Conservation (phyloP, 768 basidiomycete species). For the Favolaschia claudopus region DNA sequence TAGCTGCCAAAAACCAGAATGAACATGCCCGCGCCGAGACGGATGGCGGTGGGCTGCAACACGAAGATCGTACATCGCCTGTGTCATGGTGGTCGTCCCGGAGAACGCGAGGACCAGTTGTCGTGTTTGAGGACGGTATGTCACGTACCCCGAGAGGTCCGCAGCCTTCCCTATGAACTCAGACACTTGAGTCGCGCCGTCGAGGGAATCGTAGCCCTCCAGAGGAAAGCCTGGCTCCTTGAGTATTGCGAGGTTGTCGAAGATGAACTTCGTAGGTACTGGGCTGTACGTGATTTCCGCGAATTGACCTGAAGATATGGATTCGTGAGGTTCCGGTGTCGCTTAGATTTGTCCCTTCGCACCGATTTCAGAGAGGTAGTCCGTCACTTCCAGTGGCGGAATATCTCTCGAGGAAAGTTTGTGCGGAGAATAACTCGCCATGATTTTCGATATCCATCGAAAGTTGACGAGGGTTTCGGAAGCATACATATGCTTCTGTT, state of each 20-base stretch:
- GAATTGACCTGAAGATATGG: slow-evolving; percentile 53
- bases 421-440: slow-evolving; percentile 54
- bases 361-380: slow-evolving; percentile 55
- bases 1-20: slow-evolving; percentile 63
- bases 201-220: slow-evolving; percentile 53
- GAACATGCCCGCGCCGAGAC: slow-evolving; percentile 49
- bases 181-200: slow-evolving; percentile 42
- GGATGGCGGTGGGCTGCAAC: slow-evolving; percentile 47
- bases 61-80: slow-evolving; percentile 57
- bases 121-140: slow-evolving; percentile 49
- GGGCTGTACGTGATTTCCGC: slow-evolving; percentile 58
- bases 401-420: slow-evolving; percentile 50
- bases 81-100: slow-evolving; percentile 53
- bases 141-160: slow-evolving; percentile 54
- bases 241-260: slow-evolving; percentile 47
- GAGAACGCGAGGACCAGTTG: slow-evolving; percentile 62
- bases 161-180: slow-evolving; percentile 51
- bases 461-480: slow-evolving; percentile 63
- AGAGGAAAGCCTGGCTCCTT: slow-evolving; percentile 55
- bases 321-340: neutral
- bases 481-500: slow-evolving; percentile 57
- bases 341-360: slow-evolving; percentile 11
- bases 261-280: slow-evolving; percentile 51
- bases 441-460: slow-evolving; percentile 57
- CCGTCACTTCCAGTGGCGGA: slow-evolving; percentile 43